phyloP scores from a whole-genome alignment of 768 basidiomycete species.

The Naganishia vishniacii region DNA sequence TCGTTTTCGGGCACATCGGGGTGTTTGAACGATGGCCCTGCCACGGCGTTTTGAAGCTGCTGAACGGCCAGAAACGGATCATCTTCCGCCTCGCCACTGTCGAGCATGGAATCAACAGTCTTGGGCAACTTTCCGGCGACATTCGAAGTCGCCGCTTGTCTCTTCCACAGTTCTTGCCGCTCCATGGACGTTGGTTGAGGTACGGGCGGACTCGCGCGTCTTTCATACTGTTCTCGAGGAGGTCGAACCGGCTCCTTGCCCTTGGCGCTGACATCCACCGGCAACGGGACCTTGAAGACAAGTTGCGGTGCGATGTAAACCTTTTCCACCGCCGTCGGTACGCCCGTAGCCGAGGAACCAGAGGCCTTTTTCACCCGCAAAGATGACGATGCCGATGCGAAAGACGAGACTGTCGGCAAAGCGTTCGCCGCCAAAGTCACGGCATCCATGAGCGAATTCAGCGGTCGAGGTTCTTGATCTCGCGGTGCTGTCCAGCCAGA shows the following conservation, averaged over 20 bases:
- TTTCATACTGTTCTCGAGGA: conserved; percentile 8
- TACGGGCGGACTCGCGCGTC: conserved; percentile 11
- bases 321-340: too few species aligned
- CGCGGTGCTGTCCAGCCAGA: too few species aligned
- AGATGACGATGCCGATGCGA: too few species aligned
- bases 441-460: too few species aligned
- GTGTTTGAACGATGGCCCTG: background rate
- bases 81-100: background rate
- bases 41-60: background rate
- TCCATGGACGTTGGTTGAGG: background rate
- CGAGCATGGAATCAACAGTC: conserved; percentile 2
- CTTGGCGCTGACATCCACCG: background rate
- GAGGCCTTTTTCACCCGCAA: too few species aligned
- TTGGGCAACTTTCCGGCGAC: background rate
- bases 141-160: background rate
- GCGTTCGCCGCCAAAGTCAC: too few species aligned
- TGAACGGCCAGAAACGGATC: background rate
- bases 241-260: conserved; percentile 13
- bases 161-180: conserved; percentile 7
- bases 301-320: background rate
- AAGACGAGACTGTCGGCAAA: too few species aligned
- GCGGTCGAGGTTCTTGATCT: too few species aligned
- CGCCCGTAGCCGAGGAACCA: too few species aligned
- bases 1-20: background rate
- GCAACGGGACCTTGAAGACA: background rate